Evolutionary conservation across 2,329 filamentous ascomycete species (phyloP), one percentile per base, ranked within the genome.

Genomic region (Aspergillus niger): DNA sequence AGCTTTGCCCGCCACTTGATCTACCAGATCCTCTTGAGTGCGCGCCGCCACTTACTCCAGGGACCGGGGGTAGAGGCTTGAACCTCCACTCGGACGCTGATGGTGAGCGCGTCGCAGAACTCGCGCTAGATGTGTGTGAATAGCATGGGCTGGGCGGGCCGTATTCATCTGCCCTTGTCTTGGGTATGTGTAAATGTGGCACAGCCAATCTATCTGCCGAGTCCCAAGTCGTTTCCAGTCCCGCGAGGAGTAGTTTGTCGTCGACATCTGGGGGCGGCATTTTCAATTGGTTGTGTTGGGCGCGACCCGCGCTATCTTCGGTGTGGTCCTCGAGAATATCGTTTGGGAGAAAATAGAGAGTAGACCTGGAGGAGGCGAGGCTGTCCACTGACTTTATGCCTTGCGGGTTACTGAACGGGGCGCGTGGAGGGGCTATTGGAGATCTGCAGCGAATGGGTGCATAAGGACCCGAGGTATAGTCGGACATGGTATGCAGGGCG

Each of bases 161-260:
- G 13, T 39, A 41, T 15, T 55, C 53, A 8, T 55, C 41, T 26
- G 30, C 20, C 6, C 53, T 44, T 8, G 26, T 8, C 8, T 47
- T 55, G 8, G 38, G 39, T 22, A 55, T 47, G 53, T 30, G 44
- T 17, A 55, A 20, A 55, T 32, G 41, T 17, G 53, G 53, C 26
- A 55, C 53, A 15, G 39, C 53, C 39, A 55, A 30, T 30, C 53
- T 26, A 17, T 55, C 53, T 15, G 53, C 41, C 3, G 53, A 24
- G 39, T 55, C 53, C 53, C 53, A 55, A 24, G 22, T 47, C 15
- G 53, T 55, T 28, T 55, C 53, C 39, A 55, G 22, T n/a, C 53
- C 53, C 30, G 53, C 53, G 24, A 55, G 53, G 28, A 55, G 53
- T 8, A 55, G 53, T 8, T 32, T 44, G 15, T 55, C 26, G 39